phyloP scores from a whole-genome alignment of 164 flowering plant species.

The Stephania cephalantha region DNA sequence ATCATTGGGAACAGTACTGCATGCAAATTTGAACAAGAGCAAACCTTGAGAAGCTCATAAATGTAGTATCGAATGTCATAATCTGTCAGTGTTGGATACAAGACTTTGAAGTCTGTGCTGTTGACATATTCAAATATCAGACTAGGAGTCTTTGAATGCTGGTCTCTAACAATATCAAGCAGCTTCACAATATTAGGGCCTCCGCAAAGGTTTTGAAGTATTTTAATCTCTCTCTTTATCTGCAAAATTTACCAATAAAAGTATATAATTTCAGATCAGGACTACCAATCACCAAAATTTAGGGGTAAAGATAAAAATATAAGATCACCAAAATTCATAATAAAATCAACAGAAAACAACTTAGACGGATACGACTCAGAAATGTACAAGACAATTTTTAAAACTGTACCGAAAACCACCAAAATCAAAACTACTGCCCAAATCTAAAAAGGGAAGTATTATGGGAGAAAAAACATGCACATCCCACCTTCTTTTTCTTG shows the following conservation, averaged over 20 bases:
- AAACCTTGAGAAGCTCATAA: constrained; percentile 74
- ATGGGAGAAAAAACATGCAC: not conserved
- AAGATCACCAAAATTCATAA: not conserved
- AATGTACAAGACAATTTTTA: not conserved
- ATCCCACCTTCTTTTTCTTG: constrained; percentile 66
- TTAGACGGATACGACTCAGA: not conserved
- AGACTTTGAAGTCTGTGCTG: constrained; percentile 68
- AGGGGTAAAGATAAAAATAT: not conserved
- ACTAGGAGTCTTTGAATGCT: constrained; percentile 74
- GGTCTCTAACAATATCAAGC: constrained; percentile 67
- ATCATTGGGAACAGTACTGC: not conserved
- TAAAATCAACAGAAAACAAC: not conserved
- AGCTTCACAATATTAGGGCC: constrained; percentile 81
- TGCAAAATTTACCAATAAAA: constrained; percentile 25
- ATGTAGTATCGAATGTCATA: constrained; percentile 76
- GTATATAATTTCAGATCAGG: constrained; percentile 6
- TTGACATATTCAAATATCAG: constrained; percentile 67
- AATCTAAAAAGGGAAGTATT: not conserved
- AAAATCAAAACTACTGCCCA: not conserved
- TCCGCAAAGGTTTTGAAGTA: constrained; percentile 82
- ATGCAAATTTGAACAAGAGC: constrained; percentile 1
- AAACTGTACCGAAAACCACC: not conserved
- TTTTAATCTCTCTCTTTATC: constrained; percentile 88
- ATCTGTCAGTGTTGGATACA: constrained; percentile 70
- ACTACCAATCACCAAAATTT: not conserved